Conservation (phyloP, 2,329 filamentous ascomycete species). For the Dactylellina parvicollis region DNA sequence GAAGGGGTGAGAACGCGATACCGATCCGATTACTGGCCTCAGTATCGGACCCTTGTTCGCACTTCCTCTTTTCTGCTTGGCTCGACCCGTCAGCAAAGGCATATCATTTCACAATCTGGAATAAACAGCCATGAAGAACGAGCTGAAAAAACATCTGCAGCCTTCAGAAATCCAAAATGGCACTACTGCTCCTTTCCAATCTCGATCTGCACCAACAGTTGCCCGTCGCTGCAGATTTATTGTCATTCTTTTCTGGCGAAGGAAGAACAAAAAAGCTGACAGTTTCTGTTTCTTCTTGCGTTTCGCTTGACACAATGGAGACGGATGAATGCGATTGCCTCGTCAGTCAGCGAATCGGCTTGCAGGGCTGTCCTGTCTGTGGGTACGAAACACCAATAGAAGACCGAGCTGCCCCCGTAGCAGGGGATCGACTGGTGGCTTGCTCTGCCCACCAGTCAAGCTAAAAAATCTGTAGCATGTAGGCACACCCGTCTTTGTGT, state of each 20-base stretch:
- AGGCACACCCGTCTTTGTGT: not conserved
- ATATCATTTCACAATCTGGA: not conserved
- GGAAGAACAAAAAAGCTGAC: slow-evolving; percentile 45
- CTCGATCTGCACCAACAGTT: slow-evolving; percentile 3
- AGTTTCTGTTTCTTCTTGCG: slow-evolving; percentile 13
- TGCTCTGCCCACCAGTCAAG: not conserved
- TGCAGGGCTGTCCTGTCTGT: not conserved
- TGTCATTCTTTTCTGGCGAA: not conserved
- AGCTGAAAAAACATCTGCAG: not conserved
- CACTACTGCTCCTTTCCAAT: not conserved
- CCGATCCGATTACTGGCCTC: slow-evolving; percentile 5
- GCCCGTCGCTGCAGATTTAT: not conserved
- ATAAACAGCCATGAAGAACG: not conserved
- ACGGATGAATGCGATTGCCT: slow-evolving; percentile 17
- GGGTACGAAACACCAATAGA: slow-evolving; percentile 4
- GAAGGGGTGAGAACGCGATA: too few relatives aligned
- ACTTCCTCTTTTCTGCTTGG: slow-evolving; percentile 9
- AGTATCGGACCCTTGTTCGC: not conserved
- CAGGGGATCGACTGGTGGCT: slow-evolving; percentile 28
- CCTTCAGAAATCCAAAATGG: not conserved
- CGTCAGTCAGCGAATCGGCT: slow-evolving; percentile 35
- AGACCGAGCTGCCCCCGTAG: slow-evolving; percentile 6
- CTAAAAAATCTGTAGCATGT: too few relatives aligned
- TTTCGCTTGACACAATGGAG: slow-evolving; percentile 10
- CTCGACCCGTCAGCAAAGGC: not conserved